Base-by-base conservation (phyloP, 352 stramenopile genomes). In the Phytophthora cactorum region DNA sequence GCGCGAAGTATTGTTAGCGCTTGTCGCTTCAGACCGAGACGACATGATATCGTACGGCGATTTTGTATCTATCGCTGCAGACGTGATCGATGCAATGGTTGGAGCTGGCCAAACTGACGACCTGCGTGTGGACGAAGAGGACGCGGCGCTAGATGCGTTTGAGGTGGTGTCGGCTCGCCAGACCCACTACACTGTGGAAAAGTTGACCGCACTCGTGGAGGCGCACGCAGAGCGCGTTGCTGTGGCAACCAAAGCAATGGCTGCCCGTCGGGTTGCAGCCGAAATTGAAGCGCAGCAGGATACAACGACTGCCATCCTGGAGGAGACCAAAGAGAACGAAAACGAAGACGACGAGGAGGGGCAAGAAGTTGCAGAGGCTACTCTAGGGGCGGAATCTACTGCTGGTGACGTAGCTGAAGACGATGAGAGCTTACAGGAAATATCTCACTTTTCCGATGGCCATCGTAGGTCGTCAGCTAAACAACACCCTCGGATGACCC, bases 41-140 rank as follows among this genome's bases (percentile, higher is more conserved):
- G 82, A 82, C 17, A 78, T 88, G 70, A 72, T 90, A 17, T 72
- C 88, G 31, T 92, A 92, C 41, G 56, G 65, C 10, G 59, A 77
- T 17, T 67, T 90, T 39, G 66, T 86, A 10, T 52, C 71, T 10
- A 75, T 89, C 17, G 78, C 71, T 17, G 80, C 75, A 36, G 78
- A 88, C 6, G 74, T 88, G 14, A 53, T 89, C 14, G 77, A 89
- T 54, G 77, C 77, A n/a, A 76, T 89, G 67, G 58, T 43, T 5
- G 52, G 49, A 34, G 27, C 29, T 43, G 22, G 22, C 29, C 25
- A 39, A 28, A 22, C 34, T 10, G 28, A 46, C 12, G 47, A 74
- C 0, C n/a, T 34, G 55, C 52, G 22, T 22, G 15, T 41, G 14
- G 36, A 52, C 8, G 43, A 47, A 0, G 59, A 72, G 29, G 63